A percentile compares a stretch with the other conserved stretches of the same genome.
Evolutionary conservation across 2,329 filamentous ascomycete genomes (phyloP).

Genomic region (Epichloe glyceriae): DNA sequence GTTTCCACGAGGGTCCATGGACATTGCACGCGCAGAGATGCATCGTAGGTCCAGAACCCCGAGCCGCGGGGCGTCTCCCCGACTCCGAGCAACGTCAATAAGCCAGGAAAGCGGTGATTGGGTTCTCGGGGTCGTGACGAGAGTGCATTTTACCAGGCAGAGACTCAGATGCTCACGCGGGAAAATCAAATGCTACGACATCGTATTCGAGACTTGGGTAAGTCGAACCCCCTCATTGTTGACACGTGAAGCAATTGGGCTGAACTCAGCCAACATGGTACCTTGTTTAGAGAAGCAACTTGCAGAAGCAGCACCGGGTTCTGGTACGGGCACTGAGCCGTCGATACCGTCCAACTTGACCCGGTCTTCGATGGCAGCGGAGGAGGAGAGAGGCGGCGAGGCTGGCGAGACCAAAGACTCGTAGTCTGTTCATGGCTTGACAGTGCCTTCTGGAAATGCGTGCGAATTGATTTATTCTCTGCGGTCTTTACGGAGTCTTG

Average conservation of each 20-base stretch:
- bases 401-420: constrained; percentile 9
- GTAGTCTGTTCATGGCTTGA: constrained; percentile 4
- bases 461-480: neutral
- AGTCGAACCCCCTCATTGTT: constrained; percentile 10
- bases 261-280: neutral
- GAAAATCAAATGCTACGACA: constrained; percentile 76
- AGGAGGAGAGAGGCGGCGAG: constrained; percentile 17
- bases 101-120: constrained; percentile 48
- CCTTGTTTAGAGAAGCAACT: constrained; percentile 36
- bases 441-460: neutral
- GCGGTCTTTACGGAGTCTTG: neutral
- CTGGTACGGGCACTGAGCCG: constrained; percentile 28
- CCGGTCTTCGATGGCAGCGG: constrained; percentile 31
- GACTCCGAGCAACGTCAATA: constrained; percentile 44
- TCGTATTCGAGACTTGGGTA: constrained; percentile 61
- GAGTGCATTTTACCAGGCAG: constrained; percentile 67
- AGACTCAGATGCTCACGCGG: constrained; percentile 62
- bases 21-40: constrained; percentile 42
- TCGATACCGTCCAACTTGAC: constrained; percentile 35
- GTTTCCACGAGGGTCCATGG: constrained; percentile 43
- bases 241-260: neutral
- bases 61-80: constrained; percentile 43
- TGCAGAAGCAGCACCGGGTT: constrained; percentile 25
- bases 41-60: constrained; percentile 45
- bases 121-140: constrained; percentile 56